Base-by-base conservation (phyloP, 2,329 filamentous ascomycete genomes). In the Cryphonectria carpinicola region DNA sequence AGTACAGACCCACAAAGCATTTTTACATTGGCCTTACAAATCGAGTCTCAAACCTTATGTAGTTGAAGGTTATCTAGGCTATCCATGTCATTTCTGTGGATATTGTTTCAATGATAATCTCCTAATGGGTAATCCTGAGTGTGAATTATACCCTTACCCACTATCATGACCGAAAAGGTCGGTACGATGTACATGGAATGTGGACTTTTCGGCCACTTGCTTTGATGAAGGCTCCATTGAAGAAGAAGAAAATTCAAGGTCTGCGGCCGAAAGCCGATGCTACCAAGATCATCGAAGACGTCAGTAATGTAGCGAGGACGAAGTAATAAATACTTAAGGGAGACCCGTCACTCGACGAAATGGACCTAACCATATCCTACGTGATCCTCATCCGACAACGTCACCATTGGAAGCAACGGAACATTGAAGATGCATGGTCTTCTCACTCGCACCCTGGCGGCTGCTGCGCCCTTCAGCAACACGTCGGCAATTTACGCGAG, bases 401-500 rank as follows among this genome's bases (percentile, higher is more conserved):
- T 11, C n/a, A 11, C 10, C 4, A 10, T 54, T 25, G 22, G 8
- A 32, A 56, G 11, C 25, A 46, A 43, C 7, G n/a, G 3, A 14
- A 63, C 37, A 13, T 41, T n/a, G 37, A 63, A 25, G 13, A 63
- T 63, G 61, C 61, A 37, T 14, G 39, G 61, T 28, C 39, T 63
- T 28, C 14, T 63, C 14, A 43, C 37, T 19, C 43, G 61, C 61
- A 63, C 61, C n/a, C 37, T 63, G 8, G 61, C 61, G 41, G 61
- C 61, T 41, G 37, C 61, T 63, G 61, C 61, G 37, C 35, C 60
- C 60, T 39, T 62, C 6, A n/a, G 37, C 60, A 39, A 35, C 35
- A 35, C 60, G 7, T 62, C 60, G 10, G 22, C 60, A n/a, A 0
- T 35, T 39, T 43, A 35, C 37, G 19, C 60, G 2, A 62, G 37